Percentiles rank a stretch among this genome's conserved stretches.
phyloP scores from a whole-genome alignment of 805 yeast genomes.

The Teunomyces lycoperdinae region DNA sequence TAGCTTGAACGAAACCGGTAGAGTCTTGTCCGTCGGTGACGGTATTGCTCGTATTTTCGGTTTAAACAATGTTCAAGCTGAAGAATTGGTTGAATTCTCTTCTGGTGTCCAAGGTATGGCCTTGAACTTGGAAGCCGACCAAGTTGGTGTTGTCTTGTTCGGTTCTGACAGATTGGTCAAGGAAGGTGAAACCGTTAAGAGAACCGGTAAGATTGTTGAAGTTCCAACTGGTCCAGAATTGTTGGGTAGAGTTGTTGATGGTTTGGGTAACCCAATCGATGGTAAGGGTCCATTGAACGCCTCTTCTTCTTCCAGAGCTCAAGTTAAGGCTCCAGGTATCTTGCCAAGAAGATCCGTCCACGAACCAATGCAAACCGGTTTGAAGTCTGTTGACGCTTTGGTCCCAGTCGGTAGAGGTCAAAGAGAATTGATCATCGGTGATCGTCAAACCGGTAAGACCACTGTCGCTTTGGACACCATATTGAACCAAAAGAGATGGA shows the following conservation, averaged over 20 bases:
- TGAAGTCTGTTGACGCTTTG: conserved; percentile 97
- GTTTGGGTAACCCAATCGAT: conserved; percentile 98
- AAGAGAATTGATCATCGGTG: conserved; percentile 99
- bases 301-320: conserved; percentile 86
- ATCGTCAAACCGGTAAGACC: conserved; percentile 99
- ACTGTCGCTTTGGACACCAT: conserved; percentile 98
- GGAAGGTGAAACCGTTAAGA: conserved; percentile 99
- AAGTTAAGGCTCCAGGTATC: conserved; percentile 99
- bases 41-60: conserved; percentile 99
- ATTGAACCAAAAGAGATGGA: conserved; percentile 99
- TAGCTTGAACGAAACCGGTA: conserved; percentile 98
- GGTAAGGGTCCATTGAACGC: conserved; percentile 98
- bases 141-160: conserved; percentile 99
- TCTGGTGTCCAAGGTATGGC: conserved; percentile 99
- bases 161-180: conserved; percentile 98
- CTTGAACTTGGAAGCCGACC: conserved; percentile 99
- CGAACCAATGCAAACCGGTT: conserved; percentile 99
- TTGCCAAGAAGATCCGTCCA: conserved; percentile 97
- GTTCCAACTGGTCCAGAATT: conserved; percentile 98
- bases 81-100: conserved; percentile 98
- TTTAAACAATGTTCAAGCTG: conserved; percentile 99
- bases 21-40: conserved; percentile 99
- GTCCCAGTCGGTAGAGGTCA: conserved; percentile 99
- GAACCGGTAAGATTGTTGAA: conserved; percentile 99
- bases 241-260: conserved; percentile 99